These are phyloP conservation scores for Globisporangium emineosum DNA, from an alignment of 352 stramenopile species.

Conservation along the genomic window DNA sequence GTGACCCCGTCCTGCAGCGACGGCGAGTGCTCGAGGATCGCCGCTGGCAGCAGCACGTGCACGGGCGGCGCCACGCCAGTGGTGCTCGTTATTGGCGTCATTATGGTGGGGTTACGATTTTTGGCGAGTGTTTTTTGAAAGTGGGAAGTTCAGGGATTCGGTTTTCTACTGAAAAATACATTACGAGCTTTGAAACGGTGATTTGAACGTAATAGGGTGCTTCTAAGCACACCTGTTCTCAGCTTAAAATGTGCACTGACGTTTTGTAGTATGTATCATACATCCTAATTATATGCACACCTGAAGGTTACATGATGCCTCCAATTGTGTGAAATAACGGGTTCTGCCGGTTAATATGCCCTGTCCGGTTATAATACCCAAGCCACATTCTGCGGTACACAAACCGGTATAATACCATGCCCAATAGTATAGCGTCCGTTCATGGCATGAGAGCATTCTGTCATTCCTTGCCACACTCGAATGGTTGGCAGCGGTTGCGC, in stretches of 20 bases:
- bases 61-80: neutral
- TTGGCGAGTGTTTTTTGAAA: neutral
- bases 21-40: constrained; percentile 41
- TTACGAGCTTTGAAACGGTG: neutral
- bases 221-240: no score
- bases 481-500: neutral
- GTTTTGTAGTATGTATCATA: no score
- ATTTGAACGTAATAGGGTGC: no score
- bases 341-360: neutral
- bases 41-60: constrained; percentile 47
- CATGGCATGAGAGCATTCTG: neutral
- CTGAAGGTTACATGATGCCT: no score
- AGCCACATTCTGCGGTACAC: neutral
- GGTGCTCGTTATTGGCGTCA: neutral
- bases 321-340: no score
- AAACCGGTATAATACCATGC: neutral
- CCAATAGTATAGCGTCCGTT: neutral
- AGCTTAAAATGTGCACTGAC: no score
- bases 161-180: neutral
- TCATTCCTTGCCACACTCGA: neutral
- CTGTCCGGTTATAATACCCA: neutral
- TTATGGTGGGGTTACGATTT: neutral
- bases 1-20: constrained; percentile 45
- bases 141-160: neutral
- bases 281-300: no score